Conservation (phyloP, 345 rosid species). For the Dimocarpus longan region DNA sequence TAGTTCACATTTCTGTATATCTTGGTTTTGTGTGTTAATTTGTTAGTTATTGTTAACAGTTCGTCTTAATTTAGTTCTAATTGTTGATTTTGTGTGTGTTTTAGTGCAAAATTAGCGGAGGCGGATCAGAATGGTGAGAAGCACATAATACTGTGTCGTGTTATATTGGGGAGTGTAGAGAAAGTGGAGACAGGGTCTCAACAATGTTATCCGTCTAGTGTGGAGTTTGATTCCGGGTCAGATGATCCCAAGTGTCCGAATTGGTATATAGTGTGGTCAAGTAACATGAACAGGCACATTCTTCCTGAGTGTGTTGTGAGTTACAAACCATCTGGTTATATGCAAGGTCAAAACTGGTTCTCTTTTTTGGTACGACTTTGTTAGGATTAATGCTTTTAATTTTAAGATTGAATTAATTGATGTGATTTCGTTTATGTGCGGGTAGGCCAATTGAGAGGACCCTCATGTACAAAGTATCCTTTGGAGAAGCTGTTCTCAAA, state of each 20-base stretch:
- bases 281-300: conserved; percentile 42
- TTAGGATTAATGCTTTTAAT: neutral
- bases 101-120: conserved; percentile 38
- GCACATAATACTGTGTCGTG: conserved; percentile 49
- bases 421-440: neutral
- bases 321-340: conserved; percentile 34
- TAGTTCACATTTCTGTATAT: neutral
- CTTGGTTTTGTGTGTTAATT: neutral
- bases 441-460: conserved; percentile 28
- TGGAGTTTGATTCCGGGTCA: conserved; percentile 42
- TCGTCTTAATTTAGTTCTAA: neutral
- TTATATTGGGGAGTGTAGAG: conserved; percentile 51
- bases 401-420: neutral
- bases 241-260: conserved; percentile 45
- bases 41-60: neutral
- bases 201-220: conserved; percentile 40
- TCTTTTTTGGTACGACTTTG: neutral
- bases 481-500: conserved; percentile 36
- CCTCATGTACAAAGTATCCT: conserved; percentile 19
- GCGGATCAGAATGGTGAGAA: conserved; percentile 47
- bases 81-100: conserved; percentile 14
- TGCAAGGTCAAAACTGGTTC: conserved; percentile 29
- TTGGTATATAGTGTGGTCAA: conserved; percentile 48
- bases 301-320: conserved; percentile 55
- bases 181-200: conserved; percentile 41